phyloP scores from a whole-genome alignment of 2,329 filamentous ascomycete genomes.

The Pseudogymnoascus sp. region DNA sequence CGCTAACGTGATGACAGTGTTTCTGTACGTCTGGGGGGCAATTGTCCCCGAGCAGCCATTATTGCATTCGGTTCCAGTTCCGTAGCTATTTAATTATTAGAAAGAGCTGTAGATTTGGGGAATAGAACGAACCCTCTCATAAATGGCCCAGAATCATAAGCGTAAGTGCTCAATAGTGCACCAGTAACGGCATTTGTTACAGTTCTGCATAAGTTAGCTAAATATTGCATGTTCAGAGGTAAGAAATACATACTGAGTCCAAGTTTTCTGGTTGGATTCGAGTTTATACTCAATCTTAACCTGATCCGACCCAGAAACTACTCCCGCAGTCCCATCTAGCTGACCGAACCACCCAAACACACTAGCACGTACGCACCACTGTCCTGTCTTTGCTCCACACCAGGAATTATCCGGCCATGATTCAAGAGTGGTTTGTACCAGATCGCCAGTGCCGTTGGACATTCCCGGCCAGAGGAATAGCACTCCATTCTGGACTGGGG shows the following conservation, averaged over 20 bases:
- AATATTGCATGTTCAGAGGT: background rate
- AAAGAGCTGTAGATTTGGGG: background rate
- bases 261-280: constrained; percentile 18
- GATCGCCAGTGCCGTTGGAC: constrained; percentile 37
- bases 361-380: constrained; percentile 36
- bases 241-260: constrained; percentile 18
- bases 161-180: constrained; percentile 29
- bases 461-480: constrained; percentile 39
- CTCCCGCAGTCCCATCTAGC: constrained; percentile 24
- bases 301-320: constrained; percentile 24
- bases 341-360: constrained; percentile 37
- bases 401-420: constrained; percentile 34
- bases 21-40: constrained; percentile 31
- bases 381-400: constrained; percentile 33
- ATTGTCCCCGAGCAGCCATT: constrained; percentile 33
- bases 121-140: constrained; percentile 23
- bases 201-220: background rate
- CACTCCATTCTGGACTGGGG: constrained; percentile 31
- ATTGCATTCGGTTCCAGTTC: constrained; percentile 37
- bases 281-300: constrained; percentile 26
- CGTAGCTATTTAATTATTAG: constrained; percentile 17
- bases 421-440: constrained; percentile 36
- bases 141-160: constrained; percentile 31
- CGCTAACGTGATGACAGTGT: constrained; percentile 34
- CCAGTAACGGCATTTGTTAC: constrained; percentile 32